These are phyloP conservation scores for Cucumis melo DNA, from an alignment of 306 rosid species.

Conservation along the genomic window DNA sequence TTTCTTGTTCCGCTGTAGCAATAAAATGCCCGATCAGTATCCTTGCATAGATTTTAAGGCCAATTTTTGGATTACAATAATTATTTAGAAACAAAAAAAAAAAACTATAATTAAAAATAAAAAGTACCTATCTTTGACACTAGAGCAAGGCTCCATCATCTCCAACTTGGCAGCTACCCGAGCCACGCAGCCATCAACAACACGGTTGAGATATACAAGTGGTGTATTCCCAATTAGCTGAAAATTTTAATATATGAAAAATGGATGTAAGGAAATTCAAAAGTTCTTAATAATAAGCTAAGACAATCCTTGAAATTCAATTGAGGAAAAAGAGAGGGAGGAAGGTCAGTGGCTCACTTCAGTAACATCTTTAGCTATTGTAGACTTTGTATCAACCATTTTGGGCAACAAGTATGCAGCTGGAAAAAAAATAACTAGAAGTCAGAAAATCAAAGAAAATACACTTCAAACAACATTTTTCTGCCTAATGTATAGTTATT, in stretches of 20 bases:
- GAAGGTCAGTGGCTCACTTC: conserved; percentile 36
- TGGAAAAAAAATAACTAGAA: neutral
- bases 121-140: conserved; percentile 79
- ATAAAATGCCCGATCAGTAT: neutral
- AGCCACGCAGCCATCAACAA: conserved; percentile 65
- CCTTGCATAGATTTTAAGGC: neutral
- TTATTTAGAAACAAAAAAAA: neutral
- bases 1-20: neutral
- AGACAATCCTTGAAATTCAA: neutral
- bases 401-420: conserved; percentile 23
- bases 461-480: neutral
- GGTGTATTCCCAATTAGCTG: conserved; percentile 82
- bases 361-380: conserved; percentile 70
- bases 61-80: neutral
- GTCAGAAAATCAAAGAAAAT: neutral
- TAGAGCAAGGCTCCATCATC: conserved; percentile 96
- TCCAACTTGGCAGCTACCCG: conserved; percentile 80
- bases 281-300: neutral
- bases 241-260: conserved; percentile 6
- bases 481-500: neutral
- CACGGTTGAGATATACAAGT: conserved; percentile 68
- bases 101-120: neutral
- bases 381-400: conserved; percentile 60
- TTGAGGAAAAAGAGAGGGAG: neutral
- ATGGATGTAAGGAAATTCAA: neutral